Conservation (phyloP, 805 yeast genomes). For the Saccharomycopsis guyanensis region DNA sequence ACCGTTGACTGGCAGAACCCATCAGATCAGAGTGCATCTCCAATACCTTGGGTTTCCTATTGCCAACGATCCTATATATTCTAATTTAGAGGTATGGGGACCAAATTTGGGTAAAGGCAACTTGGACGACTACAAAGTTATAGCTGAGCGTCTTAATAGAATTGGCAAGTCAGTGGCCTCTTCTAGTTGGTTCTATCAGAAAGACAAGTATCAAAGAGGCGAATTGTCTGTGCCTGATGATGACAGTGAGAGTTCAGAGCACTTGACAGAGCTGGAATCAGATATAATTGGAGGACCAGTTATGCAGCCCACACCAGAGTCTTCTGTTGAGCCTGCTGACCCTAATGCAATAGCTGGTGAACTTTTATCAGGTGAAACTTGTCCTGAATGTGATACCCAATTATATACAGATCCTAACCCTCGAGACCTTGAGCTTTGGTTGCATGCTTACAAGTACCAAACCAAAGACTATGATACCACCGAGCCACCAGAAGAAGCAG, state of each 20-base stretch:
- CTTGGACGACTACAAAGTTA: conserved; percentile 39
- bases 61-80: conserved; percentile 72
- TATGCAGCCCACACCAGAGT: neutral
- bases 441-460: conserved; percentile 81
- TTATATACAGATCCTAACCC: conserved; percentile 84
- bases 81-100: conserved; percentile 80
- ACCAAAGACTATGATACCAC: conserved; percentile 29
- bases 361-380: conserved; percentile 45
- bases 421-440: conserved; percentile 79
- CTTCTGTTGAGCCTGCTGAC: no score
- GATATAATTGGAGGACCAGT: neutral
- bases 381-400: conserved; percentile 61
- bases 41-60: conserved; percentile 83
- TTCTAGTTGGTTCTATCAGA: conserved; percentile 55
- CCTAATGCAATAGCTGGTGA: conserved; percentile 48
- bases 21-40: conserved; percentile 89
- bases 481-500: neutral
- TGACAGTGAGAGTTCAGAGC: neutral
- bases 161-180: conserved; percentile 68
- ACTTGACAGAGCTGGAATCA: neutral
- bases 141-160: conserved; percentile 44
- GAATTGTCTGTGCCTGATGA: neutral
- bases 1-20: conserved; percentile 91
- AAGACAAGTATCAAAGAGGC: conserved; percentile 20
- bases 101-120: conserved; percentile 55